Percentiles rank a stretch among this genome's conserved stretches.
Conservation (phyloP, 73 alveolate genomes). For the Paramecium bursaria region DNA sequence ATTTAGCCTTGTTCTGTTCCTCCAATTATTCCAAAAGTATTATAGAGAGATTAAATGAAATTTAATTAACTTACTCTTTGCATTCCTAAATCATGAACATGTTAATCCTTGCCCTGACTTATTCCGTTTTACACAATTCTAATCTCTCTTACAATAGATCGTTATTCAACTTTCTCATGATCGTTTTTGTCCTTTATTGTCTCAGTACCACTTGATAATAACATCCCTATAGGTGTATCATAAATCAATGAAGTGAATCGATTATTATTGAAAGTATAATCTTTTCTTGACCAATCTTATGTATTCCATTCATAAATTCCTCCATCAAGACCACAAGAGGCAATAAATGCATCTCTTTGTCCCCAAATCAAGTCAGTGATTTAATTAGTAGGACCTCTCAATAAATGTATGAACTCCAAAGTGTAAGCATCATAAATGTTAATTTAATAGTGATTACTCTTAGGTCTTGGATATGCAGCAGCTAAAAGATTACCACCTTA, state of each 20-base stretch:
- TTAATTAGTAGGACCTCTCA: conserved; percentile 78
- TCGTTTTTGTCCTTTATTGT: conserved; percentile 41
- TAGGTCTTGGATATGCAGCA: conserved; percentile 86
- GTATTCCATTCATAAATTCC: conserved; percentile 75
- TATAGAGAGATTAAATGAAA: conserved; percentile 58
- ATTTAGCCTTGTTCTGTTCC: conserved; percentile 79
- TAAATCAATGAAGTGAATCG: conserved; percentile 24
- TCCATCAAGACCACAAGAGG: conserved; percentile 87
- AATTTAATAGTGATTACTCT: conserved; percentile 71
- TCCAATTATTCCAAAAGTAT: conserved; percentile 70
- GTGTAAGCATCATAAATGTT: conserved; percentile 92
- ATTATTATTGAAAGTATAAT: conserved; percentile 16
- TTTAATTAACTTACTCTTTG: conserved; percentile 57
- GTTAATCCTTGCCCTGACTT: conserved; percentile 35
- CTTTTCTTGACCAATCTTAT: conserved; percentile 39
- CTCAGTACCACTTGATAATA: conserved; percentile 44
- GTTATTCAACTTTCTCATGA: background rate
- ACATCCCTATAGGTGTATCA: conserved; percentile 59
- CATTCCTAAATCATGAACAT: conserved; percentile 35
- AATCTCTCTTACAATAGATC: conserved; percentile 32
- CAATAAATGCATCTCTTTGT: conserved; percentile 79
- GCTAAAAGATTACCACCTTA: conserved; percentile 96
- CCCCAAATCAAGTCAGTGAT: conserved; percentile 80
- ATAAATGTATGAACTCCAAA: conserved; percentile 79
- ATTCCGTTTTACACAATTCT: conserved; percentile 56